Percentiles rank a stretch among this genome's conserved stretches.
phyloP scores from a whole-genome alignment of 1,284 basidiomycete genomes.

The Meira miltonrushii region DNA sequence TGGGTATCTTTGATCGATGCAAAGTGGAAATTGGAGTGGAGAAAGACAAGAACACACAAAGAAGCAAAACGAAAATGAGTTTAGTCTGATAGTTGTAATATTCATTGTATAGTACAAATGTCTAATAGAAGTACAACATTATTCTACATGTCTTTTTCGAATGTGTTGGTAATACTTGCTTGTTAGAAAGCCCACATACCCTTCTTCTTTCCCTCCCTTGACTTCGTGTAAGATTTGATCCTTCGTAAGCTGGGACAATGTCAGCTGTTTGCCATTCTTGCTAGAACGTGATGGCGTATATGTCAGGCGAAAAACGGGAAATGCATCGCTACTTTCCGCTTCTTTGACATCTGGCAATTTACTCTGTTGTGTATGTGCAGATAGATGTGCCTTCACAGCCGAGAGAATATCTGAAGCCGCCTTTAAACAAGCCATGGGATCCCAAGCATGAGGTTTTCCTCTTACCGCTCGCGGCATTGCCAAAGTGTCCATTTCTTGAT shows the following conservation, averaged over 20 bases:
- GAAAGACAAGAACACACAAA: conserved; percentile 88
- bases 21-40: conserved; percentile 82
- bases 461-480: conserved; percentile 50
- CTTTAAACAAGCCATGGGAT: conserved; percentile 68
- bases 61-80: conserved; percentile 85
- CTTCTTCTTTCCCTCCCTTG: conserved; percentile 20
- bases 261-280: neutral
- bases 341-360: conserved; percentile 12
- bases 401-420: conserved; percentile 66
- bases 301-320: conserved; percentile 28
- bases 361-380: conserved; percentile 12
- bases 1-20: conserved; percentile 80
- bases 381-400: conserved; percentile 55
- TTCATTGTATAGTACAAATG: neutral
- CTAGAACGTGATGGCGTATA: conserved; percentile 24
- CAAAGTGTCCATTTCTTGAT: conserved; percentile 32
- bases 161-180: conserved; percentile 30
- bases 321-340: neutral
- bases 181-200: conserved; percentile 30
- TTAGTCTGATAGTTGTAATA: conserved; percentile 56
- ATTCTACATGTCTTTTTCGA: neutral
- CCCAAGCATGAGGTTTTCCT: conserved; percentile 67
- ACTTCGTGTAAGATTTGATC: conserved; percentile 20
- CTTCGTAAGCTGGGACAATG: neutral
- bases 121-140: neutral